Conservation (phyloP, 2,329 filamentous ascomycete genomes). For the Waltergamsia citrina region DNA sequence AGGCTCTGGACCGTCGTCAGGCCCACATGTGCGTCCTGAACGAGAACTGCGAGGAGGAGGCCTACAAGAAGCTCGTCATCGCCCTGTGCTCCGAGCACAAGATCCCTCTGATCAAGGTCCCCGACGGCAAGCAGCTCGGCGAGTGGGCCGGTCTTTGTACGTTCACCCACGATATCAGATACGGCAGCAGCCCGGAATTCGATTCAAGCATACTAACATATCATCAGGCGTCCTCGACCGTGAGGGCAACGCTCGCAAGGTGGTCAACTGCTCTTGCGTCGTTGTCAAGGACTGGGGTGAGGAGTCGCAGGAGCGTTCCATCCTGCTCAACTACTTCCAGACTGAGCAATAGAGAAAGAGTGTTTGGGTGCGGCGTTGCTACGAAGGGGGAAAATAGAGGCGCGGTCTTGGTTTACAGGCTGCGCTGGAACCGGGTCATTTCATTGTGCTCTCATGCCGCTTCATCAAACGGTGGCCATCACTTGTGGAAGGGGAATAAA, state of each 20-base stretch:
- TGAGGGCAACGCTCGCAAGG: slow-evolving; percentile 98
- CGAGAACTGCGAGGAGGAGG: slow-evolving; percentile 99
- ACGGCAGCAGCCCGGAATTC: slow-evolving; percentile 1
- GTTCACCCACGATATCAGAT: slow-evolving; percentile 38
- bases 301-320: slow-evolving; percentile 96
- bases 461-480: slow-evolving; percentile 29
- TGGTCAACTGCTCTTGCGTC: slow-evolving; percentile 99
- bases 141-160: slow-evolving; percentile 99
- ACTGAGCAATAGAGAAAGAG: slow-evolving; percentile 12
- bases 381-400: slow-evolving; percentile 27
- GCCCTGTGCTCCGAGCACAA: slow-evolving; percentile 99
- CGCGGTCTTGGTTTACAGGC: slow-evolving; percentile 20
- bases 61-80: slow-evolving; percentile 99
- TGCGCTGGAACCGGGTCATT: slow-evolving; percentile 10
- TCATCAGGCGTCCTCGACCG: slow-evolving; percentile 85
- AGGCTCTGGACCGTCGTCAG: slow-evolving; percentile 96
- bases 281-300: slow-evolving; percentile 99
- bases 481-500: slow-evolving; percentile 29
- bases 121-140: slow-evolving; percentile 98
- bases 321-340: slow-evolving; percentile 98
- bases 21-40: slow-evolving; percentile 99
- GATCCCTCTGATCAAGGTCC: slow-evolving; percentile 99
- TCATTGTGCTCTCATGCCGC: slow-evolving; percentile 11
- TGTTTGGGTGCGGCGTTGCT: slow-evolving; percentile 16
- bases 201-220: slow-evolving; percentile 17